These are phyloP conservation scores for Rubia tinctorum DNA, from an alignment of 305 asterid genomes.

Conservation along the genomic window DNA sequence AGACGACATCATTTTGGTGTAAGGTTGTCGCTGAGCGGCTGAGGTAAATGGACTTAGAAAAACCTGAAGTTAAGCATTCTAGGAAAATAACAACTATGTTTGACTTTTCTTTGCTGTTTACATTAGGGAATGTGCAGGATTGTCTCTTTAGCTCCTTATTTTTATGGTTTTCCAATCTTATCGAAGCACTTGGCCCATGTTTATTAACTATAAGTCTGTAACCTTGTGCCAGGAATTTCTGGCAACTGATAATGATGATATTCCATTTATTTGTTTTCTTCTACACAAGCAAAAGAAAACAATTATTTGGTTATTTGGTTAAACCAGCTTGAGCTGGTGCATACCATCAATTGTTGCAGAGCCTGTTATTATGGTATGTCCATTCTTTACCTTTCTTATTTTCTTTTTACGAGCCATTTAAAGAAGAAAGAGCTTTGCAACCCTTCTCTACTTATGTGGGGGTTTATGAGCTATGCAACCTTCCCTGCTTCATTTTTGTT, in stretches of 20 bases:
- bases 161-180: neutral
- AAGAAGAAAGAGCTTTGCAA: too few relatives aligned
- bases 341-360: conserved; percentile 82
- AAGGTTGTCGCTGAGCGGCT: conserved; percentile 80
- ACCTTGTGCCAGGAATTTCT: conserved; percentile 34
- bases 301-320: conserved; percentile 68
- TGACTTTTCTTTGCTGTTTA: neutral
- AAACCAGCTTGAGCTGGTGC: conserved; percentile 95
- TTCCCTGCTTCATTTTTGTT: too few relatives aligned
- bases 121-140: conserved; percentile 6
- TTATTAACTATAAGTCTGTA: neutral
- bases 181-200: neutral
- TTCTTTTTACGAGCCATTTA: neutral
- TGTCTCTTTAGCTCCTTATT: conserved; percentile 5
- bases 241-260: conserved; percentile 73
- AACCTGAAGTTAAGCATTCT: neutral
- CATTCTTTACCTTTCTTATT: conserved; percentile 6
- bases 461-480: too few relatives aligned
- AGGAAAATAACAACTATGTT: conserved; percentile 11
- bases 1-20: conserved; percentile 89
- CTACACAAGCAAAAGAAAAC: conserved; percentile 71
- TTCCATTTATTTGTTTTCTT: conserved; percentile 77
- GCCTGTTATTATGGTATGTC: conserved; percentile 70
- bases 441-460: too few relatives aligned
- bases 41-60: conserved; percentile 67